Base-by-base conservation (phyloP, 75 land plant genomes). In the Chamaecyparis obtusa region DNA sequence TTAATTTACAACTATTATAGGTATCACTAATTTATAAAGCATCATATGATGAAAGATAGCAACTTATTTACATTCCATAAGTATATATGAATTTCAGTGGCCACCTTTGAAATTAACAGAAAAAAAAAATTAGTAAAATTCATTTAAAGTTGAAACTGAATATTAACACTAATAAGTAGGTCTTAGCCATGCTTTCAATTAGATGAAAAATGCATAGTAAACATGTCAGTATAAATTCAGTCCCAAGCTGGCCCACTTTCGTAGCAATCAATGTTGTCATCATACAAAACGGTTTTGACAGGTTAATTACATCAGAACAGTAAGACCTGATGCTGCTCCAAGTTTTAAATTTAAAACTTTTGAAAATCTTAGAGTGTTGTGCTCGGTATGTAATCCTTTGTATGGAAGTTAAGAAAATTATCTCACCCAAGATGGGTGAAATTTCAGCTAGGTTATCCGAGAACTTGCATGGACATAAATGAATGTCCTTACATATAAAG, bases 361-460 rank as follows among this genome's bases (percentile, higher is more conserved):
- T 13, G 36, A 36, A 74, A 74, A 74, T 33, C 15, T 32, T 9
- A 32, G 5, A 33, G 11, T 33, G 76, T 36, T 33, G 36, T 33
- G 76, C 76, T 33, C 33, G 16, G 16, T 33, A 74, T 3, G 76
- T 24, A 24, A 16, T 74, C 36, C 76, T 74, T 33, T 74, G 9
- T 74, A 33, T n/a, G 75, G 76, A 33, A 74, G 33, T 74, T 74
- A 13, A 32, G 37, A 3, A 30, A 74, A 32, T 2, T 74, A 74
- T 74, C 36, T 74, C 76, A 74, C 76, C 76, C 76, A 74, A 74
- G 76, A 74, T 11, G 2, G 76, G 76, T 74, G 76, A 74, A 74
- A 74, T 74, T 74, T 74, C 76, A 74, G 76, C 76, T 74, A 74
- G 36, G 16, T 15, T 33, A 74, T 33, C 76, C 76, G 36, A 74